Conservation (phyloP, 2,329 filamentous ascomycete species). For the Colletotrichum tanaceti region DNA sequence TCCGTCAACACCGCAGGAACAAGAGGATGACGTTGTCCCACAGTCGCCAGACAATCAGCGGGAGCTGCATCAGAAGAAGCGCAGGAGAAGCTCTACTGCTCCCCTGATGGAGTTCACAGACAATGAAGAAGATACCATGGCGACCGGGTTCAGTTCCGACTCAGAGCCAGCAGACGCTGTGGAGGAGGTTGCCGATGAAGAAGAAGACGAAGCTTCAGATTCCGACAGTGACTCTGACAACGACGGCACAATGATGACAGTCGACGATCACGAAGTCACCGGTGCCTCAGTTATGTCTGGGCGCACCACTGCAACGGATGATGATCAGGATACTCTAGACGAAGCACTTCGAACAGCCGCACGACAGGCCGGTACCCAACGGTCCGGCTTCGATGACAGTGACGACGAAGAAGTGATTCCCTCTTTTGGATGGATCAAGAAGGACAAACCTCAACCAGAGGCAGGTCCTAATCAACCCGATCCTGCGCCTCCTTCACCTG, state of each 20-base stretch:
- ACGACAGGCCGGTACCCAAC: slow-evolving; percentile 78
- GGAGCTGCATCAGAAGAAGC: slow-evolving; percentile 67
- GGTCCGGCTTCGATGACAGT: slow-evolving; percentile 61
- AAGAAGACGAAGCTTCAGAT: slow-evolving; percentile 54
- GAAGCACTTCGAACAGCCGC: slow-evolving; percentile 81
- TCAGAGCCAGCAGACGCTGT: slow-evolving; percentile 67
- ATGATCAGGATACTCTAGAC: slow-evolving; percentile 77
- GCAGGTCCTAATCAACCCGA: slow-evolving; percentile 60
- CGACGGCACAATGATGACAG: slow-evolving; percentile 83
- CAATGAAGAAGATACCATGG: slow-evolving; percentile 73
- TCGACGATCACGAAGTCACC: slow-evolving; percentile 83
- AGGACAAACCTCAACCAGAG: slow-evolving; percentile 52
- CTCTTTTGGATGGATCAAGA: slow-evolving; percentile 80
- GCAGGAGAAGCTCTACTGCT: slow-evolving; percentile 74
- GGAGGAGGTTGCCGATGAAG: slow-evolving; percentile 66
- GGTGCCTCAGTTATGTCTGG: slow-evolving; percentile 73
- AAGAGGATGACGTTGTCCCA: slow-evolving; percentile 66
- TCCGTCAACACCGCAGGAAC: slow-evolving; percentile 71
- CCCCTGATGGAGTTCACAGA: slow-evolving; percentile 73
- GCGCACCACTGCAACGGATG: slow-evolving; percentile 63
- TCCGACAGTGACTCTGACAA: slow-evolving; percentile 73
- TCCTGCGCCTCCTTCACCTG: slow-evolving; percentile 42
- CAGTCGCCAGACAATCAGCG: slow-evolving; percentile 74
- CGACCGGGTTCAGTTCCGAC: slow-evolving; percentile 82
- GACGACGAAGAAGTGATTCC: slow-evolving; percentile 76